phyloP scores from a whole-genome alignment of 2,329 filamentous ascomycete genomes.

The Dactylellina leptospora region DNA sequence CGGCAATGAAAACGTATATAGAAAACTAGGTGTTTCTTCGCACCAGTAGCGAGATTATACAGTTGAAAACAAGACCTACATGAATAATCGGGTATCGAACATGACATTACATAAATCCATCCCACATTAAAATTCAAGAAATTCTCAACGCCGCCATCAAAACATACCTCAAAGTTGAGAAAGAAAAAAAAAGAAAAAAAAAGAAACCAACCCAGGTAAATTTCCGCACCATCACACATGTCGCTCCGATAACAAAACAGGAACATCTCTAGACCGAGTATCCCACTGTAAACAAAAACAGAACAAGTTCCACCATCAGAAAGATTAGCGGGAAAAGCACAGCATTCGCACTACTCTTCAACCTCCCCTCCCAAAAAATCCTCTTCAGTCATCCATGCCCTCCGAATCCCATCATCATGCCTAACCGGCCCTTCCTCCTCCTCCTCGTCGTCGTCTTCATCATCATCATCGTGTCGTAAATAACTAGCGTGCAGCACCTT shows the following conservation, averaged over 20 bases:
- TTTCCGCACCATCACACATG: constrained; percentile 7
- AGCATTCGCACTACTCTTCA: constrained; percentile 21
- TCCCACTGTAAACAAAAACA: background rate
- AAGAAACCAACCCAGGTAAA: background rate
- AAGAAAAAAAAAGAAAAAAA: background rate
- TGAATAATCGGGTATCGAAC: constrained; percentile 35
- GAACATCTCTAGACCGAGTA: background rate
- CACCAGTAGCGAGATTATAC: constrained; percentile 13
- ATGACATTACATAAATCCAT: constrained; percentile 24
- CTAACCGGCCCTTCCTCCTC: constrained; percentile 32
- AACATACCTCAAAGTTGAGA: background rate
- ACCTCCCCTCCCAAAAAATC: constrained; percentile 35
- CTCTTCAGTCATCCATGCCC: constrained; percentile 51
- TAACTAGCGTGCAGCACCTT: constrained; percentile 47
- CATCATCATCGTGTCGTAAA: constrained; percentile 34
- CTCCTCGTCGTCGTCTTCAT: constrained; percentile 44
- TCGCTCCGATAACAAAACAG: constrained; percentile 18
- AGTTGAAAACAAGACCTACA: constrained; percentile 7
- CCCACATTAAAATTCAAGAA: constrained; percentile 5
- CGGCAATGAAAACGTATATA: too few species aligned
- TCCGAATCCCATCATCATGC: constrained; percentile 43
- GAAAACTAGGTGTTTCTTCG: constrained; percentile 7
- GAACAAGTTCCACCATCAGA: background rate
- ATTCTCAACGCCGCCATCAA: constrained; percentile 20
- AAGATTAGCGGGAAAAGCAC: constrained; percentile 1